Base-by-base conservation (phyloP, 306 rosid species). In the Geum urbanum region DNA sequence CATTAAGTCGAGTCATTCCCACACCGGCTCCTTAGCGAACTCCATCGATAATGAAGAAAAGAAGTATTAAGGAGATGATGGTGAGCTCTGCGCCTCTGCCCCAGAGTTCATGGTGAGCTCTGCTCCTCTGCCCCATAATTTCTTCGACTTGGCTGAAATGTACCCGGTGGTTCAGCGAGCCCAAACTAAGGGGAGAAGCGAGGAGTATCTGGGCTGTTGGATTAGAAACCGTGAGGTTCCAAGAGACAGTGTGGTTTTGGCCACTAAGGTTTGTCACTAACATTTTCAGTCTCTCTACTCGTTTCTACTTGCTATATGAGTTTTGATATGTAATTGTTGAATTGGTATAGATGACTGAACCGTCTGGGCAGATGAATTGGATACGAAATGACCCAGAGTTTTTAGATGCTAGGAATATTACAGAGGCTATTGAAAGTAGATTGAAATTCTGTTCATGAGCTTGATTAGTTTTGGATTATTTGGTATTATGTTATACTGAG, bases 91-190 rank as follows among this genome's bases (percentile, higher is more conserved):
- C n/a, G n/a, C n/a, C n/a, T n/a, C n/a, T n/a, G n/a, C n/a, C n/a
- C n/a, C n/a, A n/a, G n/a, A n/a, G n/a, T n/a, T n/a, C n/a, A n/a
- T n/a, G n/a, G n/a, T 32, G 37, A 32, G 37, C 37, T 32, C 2
- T 32, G 37, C 37, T 32, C 2, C 37, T 32, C 37, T 32, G 37
- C 37, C 37, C 4, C 37, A 32, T 79, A 89, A 89, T 82, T 92
- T 92, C 86, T 92, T 92, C 67, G 96, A 92, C 83, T 80, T 92
- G 0, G 98, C 98, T 8, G 96, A 92, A 86, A 92, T 89, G 98
- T 89, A 92, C 59, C 92, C 95, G 9, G 96, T 92, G 75, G 96
- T 96, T 79, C 98, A 92, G 84, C n/a, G n/a, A 44, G 71, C 84
- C 39, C 78, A 77, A 13, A 89, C 96, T 69, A 91, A 77, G 67